Evolutionary conservation across 805 yeast species (phyloP), one percentile per base, ranked within the genome.

Genomic region (Blastobotrys terrestris): DNA sequence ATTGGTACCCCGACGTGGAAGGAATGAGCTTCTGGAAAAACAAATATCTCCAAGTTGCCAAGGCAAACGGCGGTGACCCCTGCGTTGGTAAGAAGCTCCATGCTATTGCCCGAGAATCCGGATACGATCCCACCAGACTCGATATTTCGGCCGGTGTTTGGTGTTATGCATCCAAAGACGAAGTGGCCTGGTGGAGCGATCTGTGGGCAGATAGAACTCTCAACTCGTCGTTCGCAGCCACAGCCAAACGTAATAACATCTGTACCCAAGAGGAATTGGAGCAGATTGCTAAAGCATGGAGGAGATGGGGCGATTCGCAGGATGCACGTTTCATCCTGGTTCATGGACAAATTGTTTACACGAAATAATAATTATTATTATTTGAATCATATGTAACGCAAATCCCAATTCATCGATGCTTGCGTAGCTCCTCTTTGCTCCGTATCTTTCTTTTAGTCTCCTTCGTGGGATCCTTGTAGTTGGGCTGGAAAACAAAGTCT

Each of bases 141-240:
- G 48, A 26, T 3, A 26, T 49, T n/a, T 46, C 55, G 8, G 26
- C 57, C 14, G 31, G 51, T 20, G 55, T 51, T n/a, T 61, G 63
- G 63, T 53, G 53, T 39, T 60, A 54, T 41, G 48, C 56, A 13
- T 54, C 58, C 13, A 46, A 51, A 13, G 54, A 51, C 21, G 55
- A 50, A 35, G 39, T 55, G 3, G 44, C 40, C 2, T 60, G 63
- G 64, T 58, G 62, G 61, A 46, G 58, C 31, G 49, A 49, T 14
- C 49, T 58, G 42, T 61, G 62, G 60, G 58, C 59, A 5, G 63
- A 61, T 19, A 49, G 64, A 26, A 56, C 54, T 14, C 46, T 57
- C 35, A 48, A 55, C 18, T 59, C 62, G 21, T 49, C 44, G 41
- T 50, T 57, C 39, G 55, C 58, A 11, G 44, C 49, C 14, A 56